phyloP scores from a whole-genome alignment of 2,329 filamentous ascomycete species.

The Talaromyces sp. region DNA sequence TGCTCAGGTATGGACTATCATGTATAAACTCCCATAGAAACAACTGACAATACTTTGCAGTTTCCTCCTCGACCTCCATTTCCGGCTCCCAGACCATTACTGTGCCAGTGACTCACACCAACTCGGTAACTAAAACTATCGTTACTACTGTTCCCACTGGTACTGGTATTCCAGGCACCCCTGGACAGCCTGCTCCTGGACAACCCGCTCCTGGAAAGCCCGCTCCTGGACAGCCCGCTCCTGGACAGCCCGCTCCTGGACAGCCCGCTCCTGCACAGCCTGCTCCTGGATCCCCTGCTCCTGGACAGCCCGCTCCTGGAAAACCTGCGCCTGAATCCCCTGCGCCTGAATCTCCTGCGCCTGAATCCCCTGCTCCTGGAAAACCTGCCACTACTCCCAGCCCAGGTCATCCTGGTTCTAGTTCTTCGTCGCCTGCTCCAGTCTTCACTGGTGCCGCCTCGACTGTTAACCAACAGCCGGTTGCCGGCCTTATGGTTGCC shows the following conservation, averaged over 20 bases:
- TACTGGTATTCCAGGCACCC: neutral
- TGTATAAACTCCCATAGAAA: neutral
- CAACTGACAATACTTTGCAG: neutral
- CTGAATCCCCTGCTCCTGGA: neutral
- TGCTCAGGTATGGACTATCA: conserved; percentile 24
- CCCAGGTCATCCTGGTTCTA: neutral
- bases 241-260: neutral
- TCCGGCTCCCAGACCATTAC: conserved; percentile 12
- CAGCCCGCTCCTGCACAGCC: neutral
- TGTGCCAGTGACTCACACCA: conserved; percentile 11
- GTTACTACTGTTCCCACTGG: conserved; percentile 12
- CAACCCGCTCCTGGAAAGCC: neutral
- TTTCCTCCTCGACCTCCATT: conserved; percentile 6
- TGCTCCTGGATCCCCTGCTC: neutral
- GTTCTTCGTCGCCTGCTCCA: conserved; percentile 6
- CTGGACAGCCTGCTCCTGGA: neutral
- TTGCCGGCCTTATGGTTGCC: conserved; percentile 31
- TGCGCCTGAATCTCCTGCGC: neutral
- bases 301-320: neutral
- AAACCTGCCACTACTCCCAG: neutral
- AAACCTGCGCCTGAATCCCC: neutral
- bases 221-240: neutral
- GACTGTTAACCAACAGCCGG: conserved; percentile 23
- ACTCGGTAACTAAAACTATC: conserved; percentile 8
- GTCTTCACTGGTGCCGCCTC: conserved; percentile 31